Evolutionary conservation across 495 filamentous ascomycete species (phyloP).

Genomic region (Neurospora sp.): DNA sequence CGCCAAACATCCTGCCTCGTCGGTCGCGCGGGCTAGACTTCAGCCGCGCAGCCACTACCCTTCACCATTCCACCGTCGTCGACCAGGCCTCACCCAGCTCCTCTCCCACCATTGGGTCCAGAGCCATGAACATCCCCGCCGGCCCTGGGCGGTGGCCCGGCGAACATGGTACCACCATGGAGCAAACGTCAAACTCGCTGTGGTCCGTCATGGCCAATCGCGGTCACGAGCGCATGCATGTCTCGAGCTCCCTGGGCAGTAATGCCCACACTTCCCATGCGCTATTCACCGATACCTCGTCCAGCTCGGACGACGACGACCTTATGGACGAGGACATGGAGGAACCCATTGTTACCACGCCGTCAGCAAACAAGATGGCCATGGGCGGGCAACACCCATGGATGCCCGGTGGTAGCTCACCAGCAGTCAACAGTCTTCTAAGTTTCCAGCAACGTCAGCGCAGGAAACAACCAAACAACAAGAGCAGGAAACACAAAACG

Average conservation of each 20-base stretch:
- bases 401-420: conserved; percentile 43
- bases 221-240: conserved; percentile 52
- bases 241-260: conserved; percentile 81
- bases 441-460: conserved; percentile 72
- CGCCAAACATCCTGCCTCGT: conserved; percentile 65
- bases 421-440: conserved; percentile 58
- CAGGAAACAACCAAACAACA: conserved; percentile 43
- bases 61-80: conserved; percentile 91
- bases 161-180: conserved; percentile 23
- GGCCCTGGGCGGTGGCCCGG: conserved; percentile 19
- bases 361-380: conserved; percentile 47
- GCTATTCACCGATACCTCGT: conserved; percentile 66
- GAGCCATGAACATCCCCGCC: conserved; percentile 66
- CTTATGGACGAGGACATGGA: conserved; percentile 75
- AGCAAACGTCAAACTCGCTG: conserved; percentile 31
- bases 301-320: conserved; percentile 66
- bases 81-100: conserved; percentile 88
- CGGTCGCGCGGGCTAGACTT: conserved; percentile 84
- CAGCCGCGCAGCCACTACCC: conserved; percentile 84
- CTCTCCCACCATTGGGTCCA: conserved; percentile 71
- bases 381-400: conserved; percentile 39
- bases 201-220: conserved; percentile 38
- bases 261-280: conserved; percentile 49
- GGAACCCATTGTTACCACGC: conserved; percentile 62
- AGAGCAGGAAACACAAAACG: conserved; percentile 26